These are phyloP conservation scores for Leishmania arabica DNA, from an alignment of 208 protist genomes.

Conservation along the genomic window DNA sequence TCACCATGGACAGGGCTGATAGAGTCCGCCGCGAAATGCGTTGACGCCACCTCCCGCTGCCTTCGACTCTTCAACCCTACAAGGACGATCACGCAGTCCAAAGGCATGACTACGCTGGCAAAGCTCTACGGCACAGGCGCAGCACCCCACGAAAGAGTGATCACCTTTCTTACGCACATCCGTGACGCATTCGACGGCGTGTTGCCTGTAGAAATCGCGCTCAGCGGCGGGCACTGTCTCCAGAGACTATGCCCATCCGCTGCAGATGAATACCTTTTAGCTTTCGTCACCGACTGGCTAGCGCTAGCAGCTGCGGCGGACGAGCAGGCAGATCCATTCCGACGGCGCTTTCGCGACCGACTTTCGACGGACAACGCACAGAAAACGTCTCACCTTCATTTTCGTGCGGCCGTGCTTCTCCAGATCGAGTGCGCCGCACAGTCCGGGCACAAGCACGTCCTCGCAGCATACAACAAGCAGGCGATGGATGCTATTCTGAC, in stretches of 20 bases:
- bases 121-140: constrained; percentile 48
- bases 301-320: background rate
- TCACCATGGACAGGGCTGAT: constrained; percentile 48
- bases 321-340: background rate
- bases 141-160: constrained; percentile 33
- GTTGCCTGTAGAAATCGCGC: constrained; percentile 35
- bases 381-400: background rate
- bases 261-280: constrained; percentile 23
- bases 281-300: background rate
- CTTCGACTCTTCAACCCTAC: constrained; percentile 66
- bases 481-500: background rate
- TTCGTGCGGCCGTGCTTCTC: constrained; percentile 21
- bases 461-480: constrained; percentile 1
- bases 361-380: background rate
- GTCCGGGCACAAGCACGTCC: constrained; percentile 8
- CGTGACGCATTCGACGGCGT: constrained; percentile 26
- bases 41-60: constrained; percentile 38
- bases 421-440: constrained; percentile 23
- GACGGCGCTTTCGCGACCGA: background rate
- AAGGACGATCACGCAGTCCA: constrained; percentile 31
- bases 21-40: constrained; percentile 26
- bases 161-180: constrained; percentile 40
- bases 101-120: constrained; percentile 47
- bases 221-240: constrained; percentile 35
- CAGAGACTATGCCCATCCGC: constrained; percentile 22